A percentile compares a stretch with the other conserved stretches of the same genome.
phyloP scores from a whole-genome alignment of 306 rosid species.

The Delonix regia region DNA sequence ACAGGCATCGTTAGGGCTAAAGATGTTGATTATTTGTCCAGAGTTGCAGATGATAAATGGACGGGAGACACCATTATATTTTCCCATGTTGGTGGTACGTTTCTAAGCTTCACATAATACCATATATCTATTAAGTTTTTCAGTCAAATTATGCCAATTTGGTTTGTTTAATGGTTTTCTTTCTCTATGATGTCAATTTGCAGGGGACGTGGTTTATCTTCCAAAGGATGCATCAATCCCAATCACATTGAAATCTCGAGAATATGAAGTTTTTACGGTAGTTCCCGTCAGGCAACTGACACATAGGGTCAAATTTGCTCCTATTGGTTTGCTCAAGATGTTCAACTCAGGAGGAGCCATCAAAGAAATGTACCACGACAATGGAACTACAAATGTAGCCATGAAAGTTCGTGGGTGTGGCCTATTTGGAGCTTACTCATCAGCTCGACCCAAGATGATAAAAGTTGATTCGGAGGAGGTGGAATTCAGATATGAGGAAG shows the following conservation, averaged over 20 bases:
- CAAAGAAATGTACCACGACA: constrained; percentile 48
- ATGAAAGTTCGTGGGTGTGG: constrained; percentile 73
- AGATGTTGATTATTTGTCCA: constrained; percentile 61
- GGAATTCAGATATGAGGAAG: constrained; percentile 60
- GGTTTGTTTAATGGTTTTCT: too few species aligned
- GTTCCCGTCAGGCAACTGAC: constrained; percentile 61
- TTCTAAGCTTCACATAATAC: not conserved
- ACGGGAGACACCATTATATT: constrained; percentile 62
- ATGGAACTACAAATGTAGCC: constrained; percentile 36
- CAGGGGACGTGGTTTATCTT: constrained; percentile 71
- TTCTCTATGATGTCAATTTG: constrained; percentile 10
- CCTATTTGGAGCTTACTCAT: constrained; percentile 71
- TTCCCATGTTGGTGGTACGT: constrained; percentile 86
- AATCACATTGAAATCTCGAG: constrained; percentile 58
- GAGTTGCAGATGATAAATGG: constrained; percentile 64
- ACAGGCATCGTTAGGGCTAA: constrained; percentile 44
- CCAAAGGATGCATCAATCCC: constrained; percentile 70
- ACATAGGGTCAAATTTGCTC: constrained; percentile 60
- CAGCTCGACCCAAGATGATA: constrained; percentile 55
- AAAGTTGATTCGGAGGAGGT: constrained; percentile 57
- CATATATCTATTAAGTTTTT: not conserved
- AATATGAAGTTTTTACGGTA: constrained; percentile 75
- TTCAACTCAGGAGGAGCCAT: constrained; percentile 96
- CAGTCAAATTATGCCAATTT: too few species aligned
- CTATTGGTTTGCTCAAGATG: constrained; percentile 81